Evolutionary conservation across 306 rosid species (phyloP), one percentile per base, ranked within the genome.

Genomic region (Dicorynia guianensis): DNA sequence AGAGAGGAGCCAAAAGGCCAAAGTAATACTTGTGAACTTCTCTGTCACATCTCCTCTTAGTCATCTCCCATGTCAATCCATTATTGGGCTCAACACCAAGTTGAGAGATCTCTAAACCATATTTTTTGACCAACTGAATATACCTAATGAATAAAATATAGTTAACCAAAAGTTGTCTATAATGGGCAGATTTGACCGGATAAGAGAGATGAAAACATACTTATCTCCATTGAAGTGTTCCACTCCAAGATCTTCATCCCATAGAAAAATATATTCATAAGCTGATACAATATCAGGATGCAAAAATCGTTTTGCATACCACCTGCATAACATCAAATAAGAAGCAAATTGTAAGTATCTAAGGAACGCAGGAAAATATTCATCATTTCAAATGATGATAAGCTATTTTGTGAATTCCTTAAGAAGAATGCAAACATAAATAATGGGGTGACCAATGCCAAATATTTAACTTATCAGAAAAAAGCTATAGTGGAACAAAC

Each of bases 241-340:
- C 61, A 96, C 89, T 77, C 99, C 99, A 84, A 96, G 96, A 82
- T 96, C 99, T 85, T 96, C 98, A 75, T 96, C 99, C 99, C 99
- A 96, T 66, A 96, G 92, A 77, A 96, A 96, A 83, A 96, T 90
- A 82, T 90, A 96, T 54, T 92, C 98, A 90, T 86, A 96, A 58
- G 96, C 90, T 50, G 97, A 76, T 44, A 96, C 91, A 56, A 96
- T 78, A 89, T 96, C 97, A 61, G 99, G 99, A 89, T 92, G 99
- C 90, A 96, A 81, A 86, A 92, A 96, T 80, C 99, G 87, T 79
- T 96, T 92, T 40, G 97, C 99, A 84, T 92, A 96, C 99, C 99
- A 96, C 99, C 98, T 96, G 83, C 72, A 72, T 60, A 69, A 70
- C 76, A 82, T 66, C 67, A 83, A 77, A 72, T 62, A 71, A 42